Conservation (phyloP, 495 filamentous ascomycete species). For the Margaritispora aquatica region DNA sequence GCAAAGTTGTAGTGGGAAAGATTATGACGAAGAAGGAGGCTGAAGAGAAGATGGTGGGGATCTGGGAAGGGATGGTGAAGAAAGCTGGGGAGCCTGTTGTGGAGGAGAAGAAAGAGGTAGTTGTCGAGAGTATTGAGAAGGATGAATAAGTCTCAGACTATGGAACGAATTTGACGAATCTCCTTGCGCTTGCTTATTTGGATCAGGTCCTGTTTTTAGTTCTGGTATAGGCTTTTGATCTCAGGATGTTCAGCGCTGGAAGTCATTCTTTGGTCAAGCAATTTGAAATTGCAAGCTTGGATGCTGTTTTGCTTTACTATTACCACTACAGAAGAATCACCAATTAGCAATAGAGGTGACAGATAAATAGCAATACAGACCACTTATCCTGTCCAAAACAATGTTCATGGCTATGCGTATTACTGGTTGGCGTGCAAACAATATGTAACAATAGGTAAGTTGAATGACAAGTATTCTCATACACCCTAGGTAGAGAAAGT, state of each 20-base stretch:
- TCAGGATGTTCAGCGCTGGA: not conserved
- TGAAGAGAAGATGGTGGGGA: conserved; percentile 2
- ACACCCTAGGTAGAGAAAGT: too few relatives aligned
- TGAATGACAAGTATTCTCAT: too few relatives aligned
- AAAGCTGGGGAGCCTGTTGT: not conserved
- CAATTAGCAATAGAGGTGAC: too few relatives aligned
- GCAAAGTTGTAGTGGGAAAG: conserved; percentile 5
- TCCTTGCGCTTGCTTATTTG: not conserved
- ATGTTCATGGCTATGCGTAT: too few relatives aligned
- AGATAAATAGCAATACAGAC: too few relatives aligned
- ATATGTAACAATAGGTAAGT: too few relatives aligned
- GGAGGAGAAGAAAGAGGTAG: not conserved
- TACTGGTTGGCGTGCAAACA: too few relatives aligned
- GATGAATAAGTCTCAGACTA: not conserved
- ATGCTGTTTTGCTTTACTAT: not conserved
- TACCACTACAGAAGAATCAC: too few relatives aligned
- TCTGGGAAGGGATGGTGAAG: conserved; percentile 8
- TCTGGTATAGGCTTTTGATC: not conserved
- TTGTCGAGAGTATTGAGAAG: not conserved
- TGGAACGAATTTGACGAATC: not conserved
- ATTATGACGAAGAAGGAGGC: conserved; percentile 8
- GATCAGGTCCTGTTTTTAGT: not conserved
- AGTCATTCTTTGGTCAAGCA: not conserved
- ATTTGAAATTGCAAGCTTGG: not conserved
- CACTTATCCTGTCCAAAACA: too few relatives aligned